These are phyloP conservation scores for Penicillium cataractarum DNA, from an alignment of 495 filamentous ascomycete genomes.

Conservation along the genomic window DNA sequence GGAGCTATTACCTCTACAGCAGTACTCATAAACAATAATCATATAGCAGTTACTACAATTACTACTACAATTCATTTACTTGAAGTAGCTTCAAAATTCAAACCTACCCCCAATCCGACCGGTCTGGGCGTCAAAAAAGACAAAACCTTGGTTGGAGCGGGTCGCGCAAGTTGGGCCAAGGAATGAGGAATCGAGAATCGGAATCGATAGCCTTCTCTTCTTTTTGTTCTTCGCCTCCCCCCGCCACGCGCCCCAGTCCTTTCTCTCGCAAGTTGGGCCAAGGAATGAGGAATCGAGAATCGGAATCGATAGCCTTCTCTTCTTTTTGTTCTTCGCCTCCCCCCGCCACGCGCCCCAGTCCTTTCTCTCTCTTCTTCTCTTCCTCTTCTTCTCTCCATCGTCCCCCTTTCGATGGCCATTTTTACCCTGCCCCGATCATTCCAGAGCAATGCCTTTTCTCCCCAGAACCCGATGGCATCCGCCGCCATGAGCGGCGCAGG, in stretches of 20 bases:
- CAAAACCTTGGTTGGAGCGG: not conserved
- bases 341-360: not conserved
- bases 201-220: not conserved
- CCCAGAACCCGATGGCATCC: conserved; percentile 39
- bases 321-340: conserved; percentile 7
- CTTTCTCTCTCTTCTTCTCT: not conserved
- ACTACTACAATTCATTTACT: no score
- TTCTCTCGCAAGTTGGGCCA: conserved; percentile 9
- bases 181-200: conserved; percentile 1
- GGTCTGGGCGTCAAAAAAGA: not conserved
- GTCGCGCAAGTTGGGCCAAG: conserved; percentile 12
- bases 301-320: not conserved
- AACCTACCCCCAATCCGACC: not conserved
- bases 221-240: conserved; percentile 8
- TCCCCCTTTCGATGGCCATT: conserved; percentile 47
- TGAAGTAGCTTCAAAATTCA: no score
- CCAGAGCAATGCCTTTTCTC: conserved; percentile 50
- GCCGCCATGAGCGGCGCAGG: conserved; percentile 35
- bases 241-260: not conserved
- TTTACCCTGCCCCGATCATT: conserved; percentile 68
- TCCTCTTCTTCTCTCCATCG: not conserved
- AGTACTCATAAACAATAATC: not conserved
- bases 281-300: conserved; percentile 7
- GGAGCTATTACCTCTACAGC: not conserved
- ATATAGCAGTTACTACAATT: no score